A percentile compares a stretch with the other conserved stretches of the same genome.
Conservation (phyloP, 495 filamentous ascomycete species). For the Penicillium crystallinum region DNA sequence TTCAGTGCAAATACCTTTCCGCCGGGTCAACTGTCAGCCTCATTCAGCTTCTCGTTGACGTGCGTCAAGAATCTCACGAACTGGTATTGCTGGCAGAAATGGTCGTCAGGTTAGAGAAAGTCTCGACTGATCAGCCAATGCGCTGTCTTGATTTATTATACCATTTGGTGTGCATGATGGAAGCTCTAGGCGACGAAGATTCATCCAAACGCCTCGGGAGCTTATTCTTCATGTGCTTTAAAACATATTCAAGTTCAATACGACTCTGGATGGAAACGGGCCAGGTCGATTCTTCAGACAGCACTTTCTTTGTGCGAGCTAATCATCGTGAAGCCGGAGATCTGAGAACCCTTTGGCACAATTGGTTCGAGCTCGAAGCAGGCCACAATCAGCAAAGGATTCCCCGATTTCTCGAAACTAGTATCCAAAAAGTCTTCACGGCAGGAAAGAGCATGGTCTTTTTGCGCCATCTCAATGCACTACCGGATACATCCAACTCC, state of each 20-base stretch:
- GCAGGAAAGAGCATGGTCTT: slow-evolving; percentile 87
- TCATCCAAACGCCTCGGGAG: slow-evolving; percentile 56
- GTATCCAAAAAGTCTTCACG: slow-evolving; percentile 67
- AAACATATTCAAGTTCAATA: slow-evolving; percentile 75
- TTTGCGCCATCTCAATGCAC: slow-evolving; percentile 53
- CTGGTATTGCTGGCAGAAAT: slow-evolving; percentile 50
- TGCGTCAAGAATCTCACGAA: slow-evolving; percentile 48
- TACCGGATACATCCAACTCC: slow-evolving; percentile 13
- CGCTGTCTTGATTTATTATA: slow-evolving; percentile 70
- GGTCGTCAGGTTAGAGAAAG: slow-evolving; percentile 24
- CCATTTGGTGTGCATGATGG: slow-evolving; percentile 58
- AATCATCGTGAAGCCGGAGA: slow-evolving; percentile 51
- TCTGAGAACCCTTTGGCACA: slow-evolving; percentile 64
- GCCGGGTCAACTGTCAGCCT: slow-evolving; percentile 43
- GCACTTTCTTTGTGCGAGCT: slow-evolving; percentile 69
- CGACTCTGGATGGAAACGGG: slow-evolving; percentile 82
- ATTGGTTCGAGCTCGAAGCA: slow-evolving; percentile 62
- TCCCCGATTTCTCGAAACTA: slow-evolving; percentile 67
- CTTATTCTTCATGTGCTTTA: slow-evolving; percentile 78
- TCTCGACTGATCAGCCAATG: slow-evolving; percentile 39
- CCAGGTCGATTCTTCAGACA: slow-evolving; percentile 55
- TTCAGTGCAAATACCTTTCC: slow-evolving; percentile 41
- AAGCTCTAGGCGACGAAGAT: slow-evolving; percentile 58
- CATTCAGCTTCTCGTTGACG: slow-evolving; percentile 55
- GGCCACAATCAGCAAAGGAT: slow-evolving; percentile 52